Evolutionary conservation across 305 asterid species (phyloP).

Genomic region (Solanum aculeatissimum): DNA sequence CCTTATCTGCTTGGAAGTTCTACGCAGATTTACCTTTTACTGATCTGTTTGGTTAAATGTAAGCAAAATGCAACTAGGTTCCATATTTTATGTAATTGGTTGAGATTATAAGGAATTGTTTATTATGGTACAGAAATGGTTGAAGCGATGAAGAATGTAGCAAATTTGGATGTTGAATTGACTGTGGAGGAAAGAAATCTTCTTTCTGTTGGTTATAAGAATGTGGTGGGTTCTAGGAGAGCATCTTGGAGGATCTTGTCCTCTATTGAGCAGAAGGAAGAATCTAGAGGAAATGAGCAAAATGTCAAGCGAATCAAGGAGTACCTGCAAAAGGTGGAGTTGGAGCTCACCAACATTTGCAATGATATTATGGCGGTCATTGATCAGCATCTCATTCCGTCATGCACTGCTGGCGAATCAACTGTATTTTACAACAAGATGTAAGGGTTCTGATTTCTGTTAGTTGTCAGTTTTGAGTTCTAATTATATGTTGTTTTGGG

Average conservation of each 20-base stretch:
- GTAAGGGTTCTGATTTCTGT: conserved; percentile 22
- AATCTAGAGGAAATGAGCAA: conserved; percentile 68
- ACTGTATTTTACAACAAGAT: conserved; percentile 80
- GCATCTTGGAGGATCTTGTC: conserved; percentile 92
- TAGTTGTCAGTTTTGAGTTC: neutral
- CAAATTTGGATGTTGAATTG: conserved; percentile 63
- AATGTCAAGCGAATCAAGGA: conserved; percentile 76
- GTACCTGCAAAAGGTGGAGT: conserved; percentile 68
- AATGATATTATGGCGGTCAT: conserved; percentile 61
- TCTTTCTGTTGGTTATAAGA: conserved; percentile 82
- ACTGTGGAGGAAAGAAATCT: conserved; percentile 86
- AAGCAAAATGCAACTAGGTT: neutral
- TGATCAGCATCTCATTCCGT: conserved; percentile 78
- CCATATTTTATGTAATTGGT: neutral
- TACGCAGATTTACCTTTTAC: neutral
- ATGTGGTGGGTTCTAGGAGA: conserved; percentile 75
- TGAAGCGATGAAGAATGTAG: conserved; percentile 75
- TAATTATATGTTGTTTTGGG: neutral
- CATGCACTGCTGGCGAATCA: conserved; percentile 64
- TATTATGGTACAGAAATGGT: conserved; percentile 57
- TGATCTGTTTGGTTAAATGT: neutral
- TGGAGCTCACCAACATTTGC: conserved; percentile 58
- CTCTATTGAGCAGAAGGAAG: conserved; percentile 79
- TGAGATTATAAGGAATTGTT: neutral
- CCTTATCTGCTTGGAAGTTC: neutral